Conservation (phyloP, 2,329 filamentous ascomycete species). For the Cladophialophora chaetospira region DNA sequence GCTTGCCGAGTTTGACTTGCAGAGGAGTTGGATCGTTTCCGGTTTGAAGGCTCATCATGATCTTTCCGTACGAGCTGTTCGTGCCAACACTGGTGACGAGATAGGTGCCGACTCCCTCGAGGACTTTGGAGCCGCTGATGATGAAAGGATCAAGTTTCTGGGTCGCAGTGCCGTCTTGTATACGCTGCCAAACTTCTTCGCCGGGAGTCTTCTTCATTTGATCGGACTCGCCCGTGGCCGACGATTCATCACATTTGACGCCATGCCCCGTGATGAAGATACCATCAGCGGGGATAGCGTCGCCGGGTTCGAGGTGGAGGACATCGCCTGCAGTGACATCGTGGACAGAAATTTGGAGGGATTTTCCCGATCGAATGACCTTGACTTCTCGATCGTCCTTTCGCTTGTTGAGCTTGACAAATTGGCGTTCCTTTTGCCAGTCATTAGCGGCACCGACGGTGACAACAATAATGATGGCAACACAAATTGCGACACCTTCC, state of each 20-base stretch:
- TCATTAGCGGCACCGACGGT: constrained; percentile 66
- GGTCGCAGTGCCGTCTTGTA: constrained; percentile 55
- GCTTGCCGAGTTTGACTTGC: constrained; percentile 72
- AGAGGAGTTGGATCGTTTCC: constrained; percentile 74
- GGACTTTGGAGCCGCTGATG: constrained; percentile 77
- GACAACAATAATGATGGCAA: constrained; percentile 66
- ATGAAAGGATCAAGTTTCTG: constrained; percentile 69
- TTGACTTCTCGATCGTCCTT: constrained; percentile 68
- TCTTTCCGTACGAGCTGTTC: constrained; percentile 74
- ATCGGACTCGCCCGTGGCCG: constrained; percentile 73
- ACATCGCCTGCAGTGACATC: constrained; percentile 71
- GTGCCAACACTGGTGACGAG: constrained; percentile 73
- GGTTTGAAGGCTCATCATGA: constrained; percentile 72
- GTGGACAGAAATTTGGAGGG: constrained; percentile 63
- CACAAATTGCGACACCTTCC: constrained; percentile 67
- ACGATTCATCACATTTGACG: constrained; percentile 72
- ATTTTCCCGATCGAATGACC: constrained; percentile 67
- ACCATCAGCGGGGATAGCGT: constrained; percentile 71
- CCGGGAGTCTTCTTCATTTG: constrained; percentile 67
- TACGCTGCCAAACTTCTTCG: constrained; percentile 59
- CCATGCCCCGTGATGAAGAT: constrained; percentile 67
- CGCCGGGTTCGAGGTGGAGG: constrained; percentile 68
- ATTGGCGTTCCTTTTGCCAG: constrained; percentile 69
- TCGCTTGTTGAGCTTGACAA: constrained; percentile 60
- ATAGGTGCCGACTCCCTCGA: constrained; percentile 75